Evolutionary conservation across 2,329 filamentous ascomycete genomes (phyloP).

Genomic region (Fusarium gaditjirri): DNA sequence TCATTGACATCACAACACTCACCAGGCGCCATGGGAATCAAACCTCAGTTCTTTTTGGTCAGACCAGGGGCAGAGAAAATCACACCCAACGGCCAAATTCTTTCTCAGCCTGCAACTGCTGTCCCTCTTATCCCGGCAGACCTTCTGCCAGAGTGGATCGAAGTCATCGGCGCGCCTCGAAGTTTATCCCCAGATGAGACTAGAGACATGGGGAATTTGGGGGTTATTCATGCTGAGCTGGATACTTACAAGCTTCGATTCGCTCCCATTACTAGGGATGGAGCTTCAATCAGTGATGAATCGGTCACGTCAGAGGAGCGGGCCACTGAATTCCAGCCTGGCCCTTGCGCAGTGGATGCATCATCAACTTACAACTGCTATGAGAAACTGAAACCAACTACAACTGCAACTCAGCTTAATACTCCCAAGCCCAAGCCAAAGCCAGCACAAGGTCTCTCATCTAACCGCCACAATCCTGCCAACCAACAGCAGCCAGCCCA

Average conservation of each 20-base stretch:
- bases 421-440: neutral
- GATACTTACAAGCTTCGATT: constrained; percentile 36
- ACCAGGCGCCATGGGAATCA: constrained; percentile 30
- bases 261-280: neutral
- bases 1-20: neutral
- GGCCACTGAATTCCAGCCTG: neutral
- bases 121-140: constrained; percentile 67
- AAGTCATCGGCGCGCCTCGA: constrained; percentile 57
- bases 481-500: constrained; percentile 1
- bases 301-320: neutral
- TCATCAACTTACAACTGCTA: neutral
- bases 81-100: constrained; percentile 33
- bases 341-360: neutral
- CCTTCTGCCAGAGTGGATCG: constrained; percentile 60
- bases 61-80: constrained; percentile 49
- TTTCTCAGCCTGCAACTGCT: constrained; percentile 48
- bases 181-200: constrained; percentile 53
- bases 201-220: constrained; percentile 53
- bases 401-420: neutral
- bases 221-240: constrained; percentile 41
- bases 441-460: constrained; percentile 22
- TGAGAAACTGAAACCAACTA: neutral
- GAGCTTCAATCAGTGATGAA: neutral
- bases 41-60: constrained; percentile 55
- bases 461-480: constrained; percentile 31